phyloP scores from a whole-genome alignment of 1,284 basidiomycete genomes.

The Moesziomyces aphidis region DNA sequence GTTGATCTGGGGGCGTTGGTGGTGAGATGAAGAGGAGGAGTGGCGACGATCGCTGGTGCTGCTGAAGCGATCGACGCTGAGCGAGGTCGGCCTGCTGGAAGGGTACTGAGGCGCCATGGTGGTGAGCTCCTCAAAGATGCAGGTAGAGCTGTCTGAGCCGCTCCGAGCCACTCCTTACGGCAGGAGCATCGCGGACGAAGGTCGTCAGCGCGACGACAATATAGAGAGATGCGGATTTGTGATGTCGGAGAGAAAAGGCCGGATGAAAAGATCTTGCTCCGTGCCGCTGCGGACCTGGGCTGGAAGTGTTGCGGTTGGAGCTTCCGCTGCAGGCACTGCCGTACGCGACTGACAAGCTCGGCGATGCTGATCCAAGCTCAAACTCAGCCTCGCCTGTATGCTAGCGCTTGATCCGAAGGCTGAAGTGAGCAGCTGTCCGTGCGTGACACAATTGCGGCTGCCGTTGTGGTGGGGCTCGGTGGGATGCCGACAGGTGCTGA shows the following conservation, averaged over 20 bases:
- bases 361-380: not conserved
- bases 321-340: too few species aligned
- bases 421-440: not conserved
- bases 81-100: conserved; percentile 38
- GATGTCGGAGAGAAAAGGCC: too few species aligned
- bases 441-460: not conserved
- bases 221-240: too few species aligned
- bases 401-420: not conserved
- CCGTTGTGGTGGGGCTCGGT: not conserved
- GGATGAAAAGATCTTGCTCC: not conserved
- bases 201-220: not conserved
- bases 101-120: conserved; percentile 17
- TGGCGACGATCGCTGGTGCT: conserved; percentile 36
- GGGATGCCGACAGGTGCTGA: not conserved
- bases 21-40: conserved; percentile 33
- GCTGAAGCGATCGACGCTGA: conserved; percentile 50
- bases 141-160: not conserved
- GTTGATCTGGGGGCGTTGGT: conserved; percentile 46
- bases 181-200: not conserved
- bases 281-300: not conserved
- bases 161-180: not conserved
- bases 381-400: not conserved
- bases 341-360: not conserved
- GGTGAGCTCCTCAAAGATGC: not conserved
- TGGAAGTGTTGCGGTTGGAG: too few species aligned